Base-by-base conservation (phyloP, 164 flowering plant species). In the Berberis vulgaris region DNA sequence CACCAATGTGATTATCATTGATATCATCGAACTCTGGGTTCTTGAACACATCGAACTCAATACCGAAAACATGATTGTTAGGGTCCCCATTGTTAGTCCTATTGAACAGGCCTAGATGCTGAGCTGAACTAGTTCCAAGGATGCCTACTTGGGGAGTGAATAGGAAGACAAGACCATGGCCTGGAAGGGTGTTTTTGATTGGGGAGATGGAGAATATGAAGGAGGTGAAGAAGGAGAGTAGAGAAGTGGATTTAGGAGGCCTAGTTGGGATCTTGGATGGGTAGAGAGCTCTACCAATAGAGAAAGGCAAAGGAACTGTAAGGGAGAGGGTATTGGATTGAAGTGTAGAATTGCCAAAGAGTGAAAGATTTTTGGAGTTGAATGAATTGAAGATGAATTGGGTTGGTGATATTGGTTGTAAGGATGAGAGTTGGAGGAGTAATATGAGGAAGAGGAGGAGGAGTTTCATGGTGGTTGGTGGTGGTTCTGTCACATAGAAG, bases 141-240 rank as follows among this genome's bases (percentile, higher is more conserved):
- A 80, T 74, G 4, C 87, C 85, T 0, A 69, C 45, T n/a, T 26
- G 43, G 1, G 92, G 86, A 0, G 68, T 49, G 49, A 82, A 82
- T 11, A 86, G 53, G 75, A 83, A 80, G 4, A 84, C 87, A 0
- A 84, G 1, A 58, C 92, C 92, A 46, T 84, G 87, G 6, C 88
- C 88, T 0, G 88, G 79, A 7, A 73, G 77, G 38, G 6, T 1
- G 39, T 58, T 7, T 43, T 52, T 46, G 75, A 66, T 70, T 6
- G 80, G 86, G 45, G 83, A 82, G 70, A 86, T 83, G 55, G 89
- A 67, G 74, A 86, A 86, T 59, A 84, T 84, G 73, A 86, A 86
- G 26, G 87, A 84, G 5, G 89, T 81, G 2, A 79, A 86, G 54
- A 86, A 86, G 2, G 86, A 84, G 3, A 74, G 74, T 1, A 77